Percentiles rank a stretch among this genome's conserved stretches.
phyloP scores from a whole-genome alignment of 2,329 filamentous ascomycete genomes.

The Aspergillus udagawae region DNA sequence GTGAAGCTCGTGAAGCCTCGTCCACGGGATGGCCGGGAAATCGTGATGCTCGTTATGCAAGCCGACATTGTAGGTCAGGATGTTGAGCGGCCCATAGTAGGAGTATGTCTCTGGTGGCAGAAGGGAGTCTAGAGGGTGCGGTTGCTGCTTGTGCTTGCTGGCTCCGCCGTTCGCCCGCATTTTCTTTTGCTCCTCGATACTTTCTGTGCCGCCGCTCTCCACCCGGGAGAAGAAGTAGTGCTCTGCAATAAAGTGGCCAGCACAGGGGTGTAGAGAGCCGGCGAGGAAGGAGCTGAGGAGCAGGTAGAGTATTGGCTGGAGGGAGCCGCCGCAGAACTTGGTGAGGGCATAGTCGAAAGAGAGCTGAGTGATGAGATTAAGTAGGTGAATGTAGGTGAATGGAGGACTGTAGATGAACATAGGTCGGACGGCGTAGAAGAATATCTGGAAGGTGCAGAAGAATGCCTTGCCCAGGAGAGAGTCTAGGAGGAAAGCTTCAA shows the following conservation, averaged over 20 bases:
- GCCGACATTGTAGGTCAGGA: slow-evolving; percentile 94
- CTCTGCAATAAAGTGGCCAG: slow-evolving; percentile 97
- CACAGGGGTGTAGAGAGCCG: slow-evolving; percentile 87
- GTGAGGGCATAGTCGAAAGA: slow-evolving; percentile 71
- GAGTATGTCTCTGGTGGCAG: slow-evolving; percentile 89
- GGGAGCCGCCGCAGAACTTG: slow-evolving; percentile 50
- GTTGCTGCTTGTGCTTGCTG: slow-evolving; percentile 30
- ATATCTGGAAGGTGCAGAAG: slow-evolving; percentile 98
- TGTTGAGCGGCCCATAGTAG: slow-evolving; percentile 91
- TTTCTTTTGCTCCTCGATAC: slow-evolving; percentile 50
- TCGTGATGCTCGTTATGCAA: slow-evolving; percentile 99
- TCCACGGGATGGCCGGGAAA: slow-evolving; percentile 97
- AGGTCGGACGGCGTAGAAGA: slow-evolving; percentile 95
- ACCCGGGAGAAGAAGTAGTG: slow-evolving; percentile 68
- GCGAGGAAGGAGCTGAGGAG: slow-evolving; percentile 89
- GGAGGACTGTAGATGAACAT: slow-evolving; percentile 91
- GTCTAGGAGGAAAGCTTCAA: slow-evolving; percentile 91
- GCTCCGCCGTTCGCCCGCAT: slow-evolving; percentile 7
- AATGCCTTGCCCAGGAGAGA: slow-evolving; percentile 93
- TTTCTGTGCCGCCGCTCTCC: slow-evolving; percentile 35
- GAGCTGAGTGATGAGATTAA: slow-evolving; percentile 76
- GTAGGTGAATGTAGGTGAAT: slow-evolving; percentile 75
- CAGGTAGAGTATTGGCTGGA: slow-evolving; percentile 72
- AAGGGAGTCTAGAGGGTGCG: slow-evolving; percentile 56
- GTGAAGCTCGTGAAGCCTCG: slow-evolving; percentile 71